Conservation (phyloP, 108 stramenopile genomes). For the Nitzschia putrida region DNA sequence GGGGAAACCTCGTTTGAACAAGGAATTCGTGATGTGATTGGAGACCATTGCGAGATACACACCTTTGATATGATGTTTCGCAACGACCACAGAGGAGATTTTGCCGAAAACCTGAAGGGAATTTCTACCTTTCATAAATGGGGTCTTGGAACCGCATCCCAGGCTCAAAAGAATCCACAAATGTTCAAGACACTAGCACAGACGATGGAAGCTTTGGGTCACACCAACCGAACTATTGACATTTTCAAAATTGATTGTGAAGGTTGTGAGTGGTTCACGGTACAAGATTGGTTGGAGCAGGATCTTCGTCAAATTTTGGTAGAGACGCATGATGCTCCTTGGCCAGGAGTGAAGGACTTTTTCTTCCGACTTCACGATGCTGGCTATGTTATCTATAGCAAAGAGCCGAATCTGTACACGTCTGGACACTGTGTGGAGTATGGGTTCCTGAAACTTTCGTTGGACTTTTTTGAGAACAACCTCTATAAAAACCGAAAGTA, state of each 20-base stretch:
- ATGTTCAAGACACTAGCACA: slow-evolving; percentile 40
- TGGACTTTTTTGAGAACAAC: too few species aligned
- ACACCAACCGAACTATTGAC: slow-evolving; percentile 41
- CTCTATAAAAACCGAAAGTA: too few species aligned
- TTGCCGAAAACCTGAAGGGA: neutral
- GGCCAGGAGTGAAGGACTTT: slow-evolving; percentile 18
- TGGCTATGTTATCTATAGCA: slow-evolving; percentile 34
- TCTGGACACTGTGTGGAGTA: slow-evolving; percentile 32
- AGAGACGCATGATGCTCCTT: slow-evolving; percentile 40
- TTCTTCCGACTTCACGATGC: slow-evolving; percentile 38
- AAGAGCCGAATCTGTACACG: slow-evolving; percentile 48
- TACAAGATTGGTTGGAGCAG: slow-evolving; percentile 36
- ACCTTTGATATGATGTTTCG: slow-evolving; percentile 43
- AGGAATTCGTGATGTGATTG: slow-evolving; percentile 4
- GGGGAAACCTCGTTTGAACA: slow-evolving; percentile 40
- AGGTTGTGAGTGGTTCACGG: slow-evolving; percentile 49
- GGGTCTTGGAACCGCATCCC: slow-evolving; percentile 26
- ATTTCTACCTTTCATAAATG: slow-evolving; percentile 29
- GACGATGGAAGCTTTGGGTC: slow-evolving; percentile 39
- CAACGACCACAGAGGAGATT: slow-evolving; percentile 28
- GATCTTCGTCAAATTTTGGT: slow-evolving; percentile 52
- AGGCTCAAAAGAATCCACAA: neutral
- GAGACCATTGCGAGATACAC: slow-evolving; percentile 48
- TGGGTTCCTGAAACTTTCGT: slow-evolving; percentile 21
- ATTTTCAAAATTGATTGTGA: slow-evolving; percentile 60